Base-by-base conservation (phyloP, 2,329 filamentous ascomycete genomes). In the Fonsecaea pedrosoi region DNA sequence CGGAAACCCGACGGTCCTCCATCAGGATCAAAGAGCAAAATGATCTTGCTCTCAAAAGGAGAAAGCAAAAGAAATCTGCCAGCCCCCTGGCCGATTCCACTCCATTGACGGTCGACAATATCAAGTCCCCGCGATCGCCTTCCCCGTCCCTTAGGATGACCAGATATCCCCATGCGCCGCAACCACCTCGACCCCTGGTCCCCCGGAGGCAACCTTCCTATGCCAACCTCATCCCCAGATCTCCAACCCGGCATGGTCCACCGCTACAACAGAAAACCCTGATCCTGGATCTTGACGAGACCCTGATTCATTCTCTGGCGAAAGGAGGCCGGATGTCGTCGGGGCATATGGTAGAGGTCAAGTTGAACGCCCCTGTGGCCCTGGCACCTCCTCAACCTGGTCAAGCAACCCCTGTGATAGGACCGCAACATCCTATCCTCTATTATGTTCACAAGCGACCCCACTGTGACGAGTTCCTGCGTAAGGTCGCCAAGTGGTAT, bases 361-460 rank as follows among this genome's bases (percentile, higher is more conserved):
- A 93, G 74, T 85, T 97, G 68, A 92, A 91, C 77, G 89, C 89
- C 65, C 88, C 69, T 81, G 86, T 92, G 54, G 89, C 87, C 62
- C 86, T 87, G 56, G 74, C 80, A 35, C 75, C 79, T 50, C 79
- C 80, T 34, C 77, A 80, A 70, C 75, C 75, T 10, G 69, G 69
- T 3, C 70, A 71, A 45, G 65, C 65, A 3, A 45, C 61, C 7
- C 73, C 77, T 5, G 85, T 84, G 25, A 81, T 92, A 32, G 92
- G 91, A 7, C 92, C 93, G 48, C 94, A 97, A 75, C 94, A 99
- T 76, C 95, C 95, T 0, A 98, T 99, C 72, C 81, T 99, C 69
- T 99, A 99, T 82, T 99, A 97, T 83, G 95, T 99, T 60, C 95
- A 99, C 82, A 98, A 99, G 81, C 90, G 95, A 70, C 95, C 95